Evolutionary conservation across 306 rosid genomes (phyloP), one percentile per base, ranked within the genome.

Genomic region (Leucaena leucocephala): DNA sequence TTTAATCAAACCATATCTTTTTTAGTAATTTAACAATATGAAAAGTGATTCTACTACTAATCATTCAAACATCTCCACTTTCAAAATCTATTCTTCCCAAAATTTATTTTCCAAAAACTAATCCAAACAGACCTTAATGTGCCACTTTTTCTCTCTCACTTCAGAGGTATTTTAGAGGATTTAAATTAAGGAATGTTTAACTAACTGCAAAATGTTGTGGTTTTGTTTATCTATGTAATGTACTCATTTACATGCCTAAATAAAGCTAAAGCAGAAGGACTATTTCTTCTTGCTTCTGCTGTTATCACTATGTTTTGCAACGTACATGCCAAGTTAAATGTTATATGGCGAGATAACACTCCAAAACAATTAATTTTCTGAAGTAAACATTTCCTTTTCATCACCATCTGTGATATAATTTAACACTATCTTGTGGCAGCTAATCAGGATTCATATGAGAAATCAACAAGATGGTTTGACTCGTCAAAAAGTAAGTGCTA

Each of bases 401-500:
- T 10, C 78, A 27, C 7, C 17, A 3, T 74, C 33, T 44, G 55
- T 62, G 55, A 79, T 74, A 71, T 78, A 66, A 13, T 73, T 15
- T 66, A 66, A 59, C 77, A 19, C 69, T 70, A 77, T 89, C 19
- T 71, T 72, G 36, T 84, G 68, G 69, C 87, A 91, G 96, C 81
- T 89, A 58, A 49, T 84, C 68, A 79, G 96, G 82, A 89, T 91
- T 78, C 90, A 91, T 59, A 45, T 79, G 81, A 88, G 90, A 70
- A 83, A 68, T 83, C 83, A 79, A 74, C 89, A 79, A 50, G 84
- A 58, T 57, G 88, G 83, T 68, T 91, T 90, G 96, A 86, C 89
- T 11, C 93, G 93, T 75, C 96, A 87, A 83, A 87, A 87, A 83
- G 96, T 91, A 76, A 82, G 88, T 80, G 8, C 49, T 43, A 40